Conservation (phyloP, 106 monocot species). For the Allium fistulosum region DNA sequence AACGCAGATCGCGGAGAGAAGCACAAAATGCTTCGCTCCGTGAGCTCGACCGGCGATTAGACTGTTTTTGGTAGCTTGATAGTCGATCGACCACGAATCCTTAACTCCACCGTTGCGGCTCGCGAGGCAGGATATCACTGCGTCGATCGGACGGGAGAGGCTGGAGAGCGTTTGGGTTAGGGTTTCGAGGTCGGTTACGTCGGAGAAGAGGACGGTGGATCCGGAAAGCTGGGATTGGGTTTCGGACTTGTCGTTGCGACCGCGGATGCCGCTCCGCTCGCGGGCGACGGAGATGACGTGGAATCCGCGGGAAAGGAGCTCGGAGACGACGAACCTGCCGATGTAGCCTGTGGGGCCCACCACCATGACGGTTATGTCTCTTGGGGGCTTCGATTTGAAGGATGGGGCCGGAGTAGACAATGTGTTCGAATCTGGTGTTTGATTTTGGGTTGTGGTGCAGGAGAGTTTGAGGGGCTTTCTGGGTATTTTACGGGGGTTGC, state of each 20-base stretch:
- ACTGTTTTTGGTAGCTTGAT: conserved; percentile 60
- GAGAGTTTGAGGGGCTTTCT: not conserved
- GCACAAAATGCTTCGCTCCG: conserved; percentile 83
- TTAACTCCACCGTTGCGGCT: conserved; percentile 75
- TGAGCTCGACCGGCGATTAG: conserved; percentile 45
- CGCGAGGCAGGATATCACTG: conserved; percentile 83
- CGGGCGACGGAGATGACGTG: conserved; percentile 68
- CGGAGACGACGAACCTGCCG: conserved; percentile 74
- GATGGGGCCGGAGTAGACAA: conserved; percentile 3
- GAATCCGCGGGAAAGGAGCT: conserved; percentile 76
- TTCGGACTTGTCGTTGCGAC: conserved; percentile 22
- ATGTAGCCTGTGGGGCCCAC: conserved; percentile 91
- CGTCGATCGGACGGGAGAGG: conserved; percentile 46
- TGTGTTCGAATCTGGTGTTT: not conserved
- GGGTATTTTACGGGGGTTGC: not conserved
- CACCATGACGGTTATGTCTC: conserved; percentile 52
- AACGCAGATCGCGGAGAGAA: conserved; percentile 93
- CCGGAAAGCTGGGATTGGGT: conserved; percentile 30
- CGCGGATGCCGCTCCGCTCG: conserved; percentile 62
- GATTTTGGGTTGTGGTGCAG: not conserved
- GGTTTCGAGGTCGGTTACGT: conserved; percentile 65
- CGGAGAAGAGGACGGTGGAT: conserved; percentile 74
- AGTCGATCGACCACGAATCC: conserved; percentile 85
- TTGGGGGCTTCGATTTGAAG: conserved; percentile 29
- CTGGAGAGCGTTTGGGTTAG: conserved; percentile 43